These are phyloP conservation scores for sorghum (Sorghum bicolor) DNA, from an alignment of 176 grass and related monocot genomes.

Conservation along the genomic window DNA sequence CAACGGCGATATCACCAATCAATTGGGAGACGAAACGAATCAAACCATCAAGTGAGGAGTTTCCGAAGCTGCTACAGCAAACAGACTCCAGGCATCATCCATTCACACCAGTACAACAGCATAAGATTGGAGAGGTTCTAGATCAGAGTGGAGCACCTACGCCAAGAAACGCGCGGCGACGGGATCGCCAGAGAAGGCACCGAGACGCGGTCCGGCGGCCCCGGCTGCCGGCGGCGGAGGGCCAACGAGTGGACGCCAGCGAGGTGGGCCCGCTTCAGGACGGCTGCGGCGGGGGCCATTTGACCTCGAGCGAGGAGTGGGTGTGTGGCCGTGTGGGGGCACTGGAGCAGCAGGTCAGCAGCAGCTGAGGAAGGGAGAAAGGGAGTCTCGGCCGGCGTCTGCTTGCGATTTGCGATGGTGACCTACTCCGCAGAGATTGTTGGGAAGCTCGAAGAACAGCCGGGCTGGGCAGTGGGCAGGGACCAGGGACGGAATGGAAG, in stretches of 20 bases:
- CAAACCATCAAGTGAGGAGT: neutral
- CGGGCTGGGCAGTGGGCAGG: too few species aligned
- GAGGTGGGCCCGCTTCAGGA: neutral
- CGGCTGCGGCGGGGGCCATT: slow-evolving; percentile 34
- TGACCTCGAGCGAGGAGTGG: neutral
- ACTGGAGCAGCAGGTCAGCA: neutral
- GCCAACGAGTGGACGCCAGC: neutral
- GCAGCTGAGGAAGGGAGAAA: neutral
- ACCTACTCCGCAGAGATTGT: neutral
- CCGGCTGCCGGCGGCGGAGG: neutral
- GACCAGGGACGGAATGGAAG: neutral
- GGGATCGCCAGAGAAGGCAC: neutral
- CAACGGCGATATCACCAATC: neutral
- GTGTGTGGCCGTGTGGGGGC: neutral
- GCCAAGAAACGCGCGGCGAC: slow-evolving; percentile 29
- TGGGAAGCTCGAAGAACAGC: neutral
- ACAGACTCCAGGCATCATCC: too few species aligned
- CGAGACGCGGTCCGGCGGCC: neutral
- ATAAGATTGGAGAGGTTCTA: neutral
- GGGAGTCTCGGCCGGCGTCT: neutral
- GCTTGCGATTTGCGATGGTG: neutral
- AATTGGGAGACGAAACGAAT: neutral
- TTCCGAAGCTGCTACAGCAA: too few species aligned
- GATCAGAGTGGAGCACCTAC: slow-evolving; percentile 36
- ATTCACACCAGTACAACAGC: neutral